Evolutionary conservation across 2,329 filamentous ascomycete genomes (phyloP).

Genomic region (Pyricularia sp.): DNA sequence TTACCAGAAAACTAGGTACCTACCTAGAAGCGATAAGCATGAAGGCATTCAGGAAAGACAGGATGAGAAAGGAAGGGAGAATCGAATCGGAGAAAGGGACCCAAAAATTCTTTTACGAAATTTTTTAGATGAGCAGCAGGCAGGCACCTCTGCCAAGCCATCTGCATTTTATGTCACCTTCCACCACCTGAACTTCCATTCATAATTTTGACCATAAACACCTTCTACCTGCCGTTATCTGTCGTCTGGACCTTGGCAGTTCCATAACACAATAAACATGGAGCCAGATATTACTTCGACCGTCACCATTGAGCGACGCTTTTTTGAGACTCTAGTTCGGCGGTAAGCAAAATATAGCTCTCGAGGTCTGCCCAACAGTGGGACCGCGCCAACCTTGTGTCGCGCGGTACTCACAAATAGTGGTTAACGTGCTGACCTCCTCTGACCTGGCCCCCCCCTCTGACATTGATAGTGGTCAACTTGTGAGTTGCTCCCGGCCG

Average conservation of each 20-base stretch:
- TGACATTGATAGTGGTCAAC: conserved; percentile 1
- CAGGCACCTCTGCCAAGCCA: not conserved
- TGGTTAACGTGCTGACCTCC: not conserved
- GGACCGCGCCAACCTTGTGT: not conserved
- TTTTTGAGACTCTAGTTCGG: conserved; percentile 48
- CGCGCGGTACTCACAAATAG: not conserved
- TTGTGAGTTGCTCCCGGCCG: conserved; percentile 1
- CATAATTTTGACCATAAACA: too few species aligned
- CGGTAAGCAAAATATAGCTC: conserved; percentile 33
- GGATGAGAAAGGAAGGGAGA: not conserved
- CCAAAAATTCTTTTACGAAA: not conserved
- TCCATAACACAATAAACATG: not conserved
- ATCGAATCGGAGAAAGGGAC: not conserved
- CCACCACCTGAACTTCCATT: not conserved
- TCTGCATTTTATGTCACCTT: too few species aligned
- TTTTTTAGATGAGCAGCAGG: not conserved
- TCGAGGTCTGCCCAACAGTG: not conserved
- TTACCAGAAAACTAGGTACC: not conserved
- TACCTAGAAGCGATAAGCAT: not conserved
- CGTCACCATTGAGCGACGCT: conserved; percentile 45
- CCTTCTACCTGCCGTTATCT: not conserved
- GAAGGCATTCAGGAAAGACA: not conserved
- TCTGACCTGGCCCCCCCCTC: not conserved
- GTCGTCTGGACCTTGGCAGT: not conserved
- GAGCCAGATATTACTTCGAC: conserved; percentile 15